Evolutionary conservation across 768 basidiomycete genomes (phyloP), one percentile per base, ranked within the genome.

Genomic region (Trametes gibbosa): DNA sequence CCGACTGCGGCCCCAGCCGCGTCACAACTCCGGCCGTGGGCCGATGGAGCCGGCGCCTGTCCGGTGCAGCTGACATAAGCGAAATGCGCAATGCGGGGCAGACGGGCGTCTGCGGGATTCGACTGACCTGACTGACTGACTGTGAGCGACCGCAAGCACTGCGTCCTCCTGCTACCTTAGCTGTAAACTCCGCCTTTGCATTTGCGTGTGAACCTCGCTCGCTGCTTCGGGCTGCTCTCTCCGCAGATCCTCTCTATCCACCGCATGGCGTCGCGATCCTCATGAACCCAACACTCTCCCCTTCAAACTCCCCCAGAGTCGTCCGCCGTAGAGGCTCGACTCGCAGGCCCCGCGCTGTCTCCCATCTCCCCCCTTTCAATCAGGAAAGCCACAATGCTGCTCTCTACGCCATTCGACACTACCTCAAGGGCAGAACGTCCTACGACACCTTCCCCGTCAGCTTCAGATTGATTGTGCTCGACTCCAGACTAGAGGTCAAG

Each of bases 361-460:
- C 88, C 0, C 81, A 89, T 75, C 68, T 86, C 0, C 81, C 82
- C 0, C 82, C 81, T 1, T 48, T 71, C 34, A 78, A 80, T 59
- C 76, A 72, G 58, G 89, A 90, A 42, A 73, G 78, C n/a, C 90
- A 92, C 69, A 83, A 91, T 59, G 75, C 79, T 5, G 88, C 89
- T 24, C 72, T 93, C 58, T 70, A 76, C 57, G 75, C 81, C 55
- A 94, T 99, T 68, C 82, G 96, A 51, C 74, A 74, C 51, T 92
- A 94, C 74, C 86, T 98, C 76, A 89, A 84, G 67, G 83, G 87
- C 58, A 85, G 92, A 68, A 90, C 87, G 17, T 86, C 87, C 64
- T 99, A 98, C 76, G 96, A 98, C 74, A 94, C 96, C 32, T 95
- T 99, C 68, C 97, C 97, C 24, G 92, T 98, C 76, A 90, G 87